phyloP scores from a whole-genome alignment of 306 rosid species.

The Nissolia schottii region DNA sequence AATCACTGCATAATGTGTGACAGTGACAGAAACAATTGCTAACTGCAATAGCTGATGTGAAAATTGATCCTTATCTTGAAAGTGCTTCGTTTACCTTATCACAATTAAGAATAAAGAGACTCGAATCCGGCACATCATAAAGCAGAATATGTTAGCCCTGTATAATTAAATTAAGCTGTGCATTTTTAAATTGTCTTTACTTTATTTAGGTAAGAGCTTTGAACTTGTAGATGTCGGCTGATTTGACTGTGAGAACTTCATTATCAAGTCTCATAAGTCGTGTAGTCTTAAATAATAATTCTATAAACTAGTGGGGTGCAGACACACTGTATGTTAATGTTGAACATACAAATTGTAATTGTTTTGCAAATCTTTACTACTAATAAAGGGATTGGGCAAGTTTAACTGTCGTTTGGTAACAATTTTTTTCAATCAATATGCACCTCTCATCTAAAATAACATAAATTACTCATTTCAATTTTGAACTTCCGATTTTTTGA shows the following conservation, averaged over 20 bases:
- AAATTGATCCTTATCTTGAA: not conserved
- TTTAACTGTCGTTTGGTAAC: too few relatives aligned
- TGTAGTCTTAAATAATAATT: not conserved
- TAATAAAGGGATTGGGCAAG: too few relatives aligned
- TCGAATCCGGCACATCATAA: not conserved
- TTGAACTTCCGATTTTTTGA: too few relatives aligned
- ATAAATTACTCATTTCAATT: too few relatives aligned
- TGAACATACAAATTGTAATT: too few relatives aligned
- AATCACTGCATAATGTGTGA: not conserved
- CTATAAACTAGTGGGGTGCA: too few relatives aligned
- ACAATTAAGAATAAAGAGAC: not conserved
- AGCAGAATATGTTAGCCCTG: not conserved
- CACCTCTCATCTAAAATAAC: too few relatives aligned
- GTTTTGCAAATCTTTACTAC: too few relatives aligned
- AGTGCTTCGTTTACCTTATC: not conserved
- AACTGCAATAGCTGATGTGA: not conserved
- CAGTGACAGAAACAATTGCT: not conserved
- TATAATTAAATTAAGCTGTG: not conserved
- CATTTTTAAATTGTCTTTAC: not conserved
- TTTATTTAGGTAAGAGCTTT: not conserved
- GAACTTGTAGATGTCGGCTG: conserved; percentile 1
- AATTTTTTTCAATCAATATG: too few relatives aligned
- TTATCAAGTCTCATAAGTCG: not conserved
- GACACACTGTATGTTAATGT: too few relatives aligned
- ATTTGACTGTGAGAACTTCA: not conserved